Base-by-base conservation (phyloP, 2,329 filamentous ascomycete genomes). In the Drechslerella coelobrocha region DNA sequence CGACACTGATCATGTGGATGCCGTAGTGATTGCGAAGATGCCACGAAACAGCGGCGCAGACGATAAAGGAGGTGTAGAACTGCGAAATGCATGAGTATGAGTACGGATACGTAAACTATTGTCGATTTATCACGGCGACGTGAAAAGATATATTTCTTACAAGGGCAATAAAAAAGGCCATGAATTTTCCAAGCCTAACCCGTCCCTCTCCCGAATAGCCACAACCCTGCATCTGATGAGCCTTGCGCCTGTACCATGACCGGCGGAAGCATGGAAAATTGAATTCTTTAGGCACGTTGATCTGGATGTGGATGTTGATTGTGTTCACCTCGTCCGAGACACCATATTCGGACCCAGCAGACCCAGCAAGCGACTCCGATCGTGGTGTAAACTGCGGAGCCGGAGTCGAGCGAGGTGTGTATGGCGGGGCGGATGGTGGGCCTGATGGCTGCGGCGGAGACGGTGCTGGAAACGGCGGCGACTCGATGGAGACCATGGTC, bases 251-350 rank as follows among this genome's bases (percentile, higher is more conserved):
- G 10, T 21, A 39, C 31, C 17, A 17, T 6, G 5, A 34, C 1
- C 52, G 61, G 27, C 47, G 57, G 52, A 61, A 62, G 31, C 57
- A 57, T 23, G 65, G 65, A 3, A 69, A 50, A 1, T 31, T 12
- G 51, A 69, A 47, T 47, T 52, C 59, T n/a, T 43, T 69, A 4
- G 65, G 65, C 31, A 69, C 27, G 12, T 69, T 69, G 29, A 69
- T 69, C 9, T 56, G 48, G 23, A 69, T 69, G 17, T 69, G 60
- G 52, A 69, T 69, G 41, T 62, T 69, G 57, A 69, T 69, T 9
- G 65, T 69, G 21, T 24, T 69, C 23, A 62, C 41, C 47, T 69
- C 65, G 14, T 69, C 57, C 29, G 56, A 52, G 6, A 26, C n/a
- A 19, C 29, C 23, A 21, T 21, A n/a, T 7, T 60, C 55, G 27